These are phyloP conservation scores for Keqinozyma sinolaborantium DNA, from an alignment of 1,139 yeast species.

Conservation along the genomic window DNA sequence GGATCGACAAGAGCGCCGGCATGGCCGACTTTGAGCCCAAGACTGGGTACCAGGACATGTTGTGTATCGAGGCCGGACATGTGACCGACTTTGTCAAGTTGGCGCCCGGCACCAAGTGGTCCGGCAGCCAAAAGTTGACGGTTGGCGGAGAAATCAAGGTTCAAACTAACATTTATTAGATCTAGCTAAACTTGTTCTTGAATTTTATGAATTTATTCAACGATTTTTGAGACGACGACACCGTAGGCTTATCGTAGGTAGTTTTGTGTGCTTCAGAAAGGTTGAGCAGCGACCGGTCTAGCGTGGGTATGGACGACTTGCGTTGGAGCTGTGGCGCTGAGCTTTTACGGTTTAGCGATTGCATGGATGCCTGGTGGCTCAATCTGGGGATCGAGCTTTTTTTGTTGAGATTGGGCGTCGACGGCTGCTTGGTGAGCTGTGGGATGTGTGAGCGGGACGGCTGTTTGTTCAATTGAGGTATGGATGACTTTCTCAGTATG, in stretches of 20 bases:
- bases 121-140: slow-evolving; percentile 32
- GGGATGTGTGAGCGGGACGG: slow-evolving; percentile 8
- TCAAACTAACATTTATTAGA: slow-evolving; percentile 37
- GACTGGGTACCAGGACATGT: slow-evolving; percentile 77
- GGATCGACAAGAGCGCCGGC: slow-evolving; percentile 74
- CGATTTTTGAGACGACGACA: slow-evolving; percentile 44
- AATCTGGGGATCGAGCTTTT: slow-evolving; percentile 7
- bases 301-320: slow-evolving; percentile 2
- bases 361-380: neutral
- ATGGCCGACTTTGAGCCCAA: slow-evolving; percentile 91
- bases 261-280: slow-evolving; percentile 6
- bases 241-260: slow-evolving; percentile 40
- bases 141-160: slow-evolving; percentile 43
- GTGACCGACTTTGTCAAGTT: slow-evolving; percentile 66
- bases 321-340: neutral
- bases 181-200: slow-evolving; percentile 23
- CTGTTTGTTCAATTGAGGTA: slow-evolving; percentile 10
- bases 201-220: slow-evolving; percentile 27
- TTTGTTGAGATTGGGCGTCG: slow-evolving; percentile 7
- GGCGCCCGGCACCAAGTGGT: slow-evolving; percentile 69
- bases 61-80: slow-evolving; percentile 92
- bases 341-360: slow-evolving; percentile 2
- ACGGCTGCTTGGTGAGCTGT: slow-evolving; percentile 11
- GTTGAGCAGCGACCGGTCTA: no score
- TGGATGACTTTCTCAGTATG: slow-evolving; percentile 5